A percentile compares a stretch with the other conserved stretches of the same genome.
These are phyloP conservation scores for Candida nemodendra DNA, from an alignment of 805 yeast species.

Conservation along the genomic window DNA sequence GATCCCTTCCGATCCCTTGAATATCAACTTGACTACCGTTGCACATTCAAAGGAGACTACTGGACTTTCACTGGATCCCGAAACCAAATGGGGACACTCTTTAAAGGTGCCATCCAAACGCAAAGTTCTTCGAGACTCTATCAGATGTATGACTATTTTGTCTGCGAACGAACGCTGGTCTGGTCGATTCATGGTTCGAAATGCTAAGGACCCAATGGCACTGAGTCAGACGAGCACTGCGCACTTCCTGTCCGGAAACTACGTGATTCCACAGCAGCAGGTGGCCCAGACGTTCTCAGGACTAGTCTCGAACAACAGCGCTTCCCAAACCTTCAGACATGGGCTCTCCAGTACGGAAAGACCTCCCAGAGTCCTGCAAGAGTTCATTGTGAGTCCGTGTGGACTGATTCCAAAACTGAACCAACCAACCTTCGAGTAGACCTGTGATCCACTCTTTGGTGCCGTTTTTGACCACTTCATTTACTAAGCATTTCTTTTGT, in stretches of 20 bases:
- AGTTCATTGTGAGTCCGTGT: slow-evolving; percentile 33
- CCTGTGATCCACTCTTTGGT: too few species aligned
- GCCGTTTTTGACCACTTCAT: not conserved
- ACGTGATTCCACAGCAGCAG: slow-evolving; percentile 11
- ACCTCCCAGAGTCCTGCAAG: slow-evolving; percentile 27
- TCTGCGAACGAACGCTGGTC: slow-evolving; percentile 35
- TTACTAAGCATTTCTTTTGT: not conserved
- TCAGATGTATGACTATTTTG: slow-evolving; percentile 35
- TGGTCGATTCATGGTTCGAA: slow-evolving; percentile 30
- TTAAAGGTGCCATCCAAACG: slow-evolving; percentile 21
- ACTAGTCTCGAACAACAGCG: not conserved
- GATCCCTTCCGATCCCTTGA: slow-evolving; percentile 6
- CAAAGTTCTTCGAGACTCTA: slow-evolving; percentile 31
- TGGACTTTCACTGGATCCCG: slow-evolving; percentile 3
- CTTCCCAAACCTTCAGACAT: not conserved
- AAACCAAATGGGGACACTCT: slow-evolving; percentile 10
- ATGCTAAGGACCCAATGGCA: slow-evolving; percentile 12
- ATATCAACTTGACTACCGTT: not conserved
- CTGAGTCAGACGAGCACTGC: slow-evolving; percentile 3
- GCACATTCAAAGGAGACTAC: not conserved
- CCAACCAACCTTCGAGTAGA: too few species aligned
- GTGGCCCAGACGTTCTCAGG: slow-evolving; percentile 6
- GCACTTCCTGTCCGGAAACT: slow-evolving; percentile 3
- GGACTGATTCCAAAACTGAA: slow-evolving; percentile 32
- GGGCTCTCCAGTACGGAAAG: slow-evolving; percentile 4